These are phyloP conservation scores for Nitzschia sp. DNA, from an alignment of 108 stramenopile species.

Conservation along the genomic window DNA sequence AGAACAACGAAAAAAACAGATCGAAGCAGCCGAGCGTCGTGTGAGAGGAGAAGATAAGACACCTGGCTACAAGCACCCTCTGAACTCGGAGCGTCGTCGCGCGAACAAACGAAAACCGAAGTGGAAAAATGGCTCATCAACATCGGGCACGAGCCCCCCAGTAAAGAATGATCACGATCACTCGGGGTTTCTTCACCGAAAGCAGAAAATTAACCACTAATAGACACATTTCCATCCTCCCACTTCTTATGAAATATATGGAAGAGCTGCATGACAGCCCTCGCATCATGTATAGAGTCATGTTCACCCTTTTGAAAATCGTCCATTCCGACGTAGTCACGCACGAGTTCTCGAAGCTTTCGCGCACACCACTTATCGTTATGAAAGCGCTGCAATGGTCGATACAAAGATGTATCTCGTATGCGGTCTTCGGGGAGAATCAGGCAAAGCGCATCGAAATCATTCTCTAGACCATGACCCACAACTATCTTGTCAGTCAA, in stretches of 20 bases:
- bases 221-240: too few relatives aligned
- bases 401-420: conserved; percentile 92
- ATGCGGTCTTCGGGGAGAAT: conserved; percentile 76
- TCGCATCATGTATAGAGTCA: conserved; percentile 82
- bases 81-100: conserved; percentile 83
- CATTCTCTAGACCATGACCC: conserved; percentile 97
- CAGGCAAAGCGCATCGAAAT: conserved; percentile 89
- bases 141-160: background rate
- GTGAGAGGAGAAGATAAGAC: conserved; percentile 36
- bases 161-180: conserved; percentile 29
- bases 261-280: conserved; percentile 83
- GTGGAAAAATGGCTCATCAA: conserved; percentile 27
- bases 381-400: conserved; percentile 74
- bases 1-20: conserved; percentile 62
- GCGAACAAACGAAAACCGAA: conserved; percentile 86
- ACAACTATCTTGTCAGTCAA: conserved; percentile 87
- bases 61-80: conserved; percentile 59
- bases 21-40: conserved; percentile 76
- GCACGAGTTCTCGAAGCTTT: conserved; percentile 88
- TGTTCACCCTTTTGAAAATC: conserved; percentile 78
- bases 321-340: conserved; percentile 50
- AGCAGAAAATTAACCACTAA: too few relatives aligned
- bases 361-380: conserved; percentile 88
- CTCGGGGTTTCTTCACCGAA: conserved; percentile 29
- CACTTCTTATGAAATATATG: conserved; percentile 64